Evolutionary conservation across 495 filamentous ascomycete species (phyloP).

Genomic region (Aspergillus ostianus): DNA sequence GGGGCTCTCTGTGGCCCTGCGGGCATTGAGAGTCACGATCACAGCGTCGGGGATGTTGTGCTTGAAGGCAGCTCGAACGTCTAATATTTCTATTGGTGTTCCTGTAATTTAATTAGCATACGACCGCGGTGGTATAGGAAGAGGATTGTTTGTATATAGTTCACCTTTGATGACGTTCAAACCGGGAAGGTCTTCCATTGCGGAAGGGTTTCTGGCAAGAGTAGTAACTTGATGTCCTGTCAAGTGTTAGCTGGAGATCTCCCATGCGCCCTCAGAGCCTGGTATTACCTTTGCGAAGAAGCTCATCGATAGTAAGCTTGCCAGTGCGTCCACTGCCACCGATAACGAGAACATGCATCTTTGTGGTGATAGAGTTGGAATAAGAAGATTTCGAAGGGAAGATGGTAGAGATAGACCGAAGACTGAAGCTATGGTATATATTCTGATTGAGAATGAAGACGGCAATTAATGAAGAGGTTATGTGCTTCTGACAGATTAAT

Average conservation of each 20-base stretch:
- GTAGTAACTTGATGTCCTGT: conserved; percentile 24
- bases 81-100: conserved; percentile 37
- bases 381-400: background rate
- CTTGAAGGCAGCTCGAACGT: conserved; percentile 36
- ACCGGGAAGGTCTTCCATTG: conserved; percentile 13
- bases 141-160: background rate
- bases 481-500: too few relatives aligned
- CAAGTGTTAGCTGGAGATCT: background rate
- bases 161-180: conserved; percentile 26
- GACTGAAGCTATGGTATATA: conserved; percentile 1
- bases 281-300: conserved; percentile 26
- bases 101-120: conserved; percentile 21
- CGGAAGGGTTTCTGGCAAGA: conserved; percentile 19
- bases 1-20: conserved; percentile 41
- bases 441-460: background rate
- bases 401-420: background rate
- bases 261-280: conserved; percentile 11
- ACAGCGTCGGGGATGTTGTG: conserved; percentile 31
- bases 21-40: conserved; percentile 45
- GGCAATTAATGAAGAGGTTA: too few relatives aligned
- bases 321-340: conserved; percentile 44
- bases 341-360: conserved; percentile 43
- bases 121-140: too few relatives aligned
- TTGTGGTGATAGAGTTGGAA: background rate
- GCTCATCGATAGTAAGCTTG: conserved; percentile 37